A percentile compares a stretch with the other conserved stretches of the same genome.
phyloP scores from a whole-genome alignment of 2,329 filamentous ascomycete genomes.

The Colletotrichum sidae region DNA sequence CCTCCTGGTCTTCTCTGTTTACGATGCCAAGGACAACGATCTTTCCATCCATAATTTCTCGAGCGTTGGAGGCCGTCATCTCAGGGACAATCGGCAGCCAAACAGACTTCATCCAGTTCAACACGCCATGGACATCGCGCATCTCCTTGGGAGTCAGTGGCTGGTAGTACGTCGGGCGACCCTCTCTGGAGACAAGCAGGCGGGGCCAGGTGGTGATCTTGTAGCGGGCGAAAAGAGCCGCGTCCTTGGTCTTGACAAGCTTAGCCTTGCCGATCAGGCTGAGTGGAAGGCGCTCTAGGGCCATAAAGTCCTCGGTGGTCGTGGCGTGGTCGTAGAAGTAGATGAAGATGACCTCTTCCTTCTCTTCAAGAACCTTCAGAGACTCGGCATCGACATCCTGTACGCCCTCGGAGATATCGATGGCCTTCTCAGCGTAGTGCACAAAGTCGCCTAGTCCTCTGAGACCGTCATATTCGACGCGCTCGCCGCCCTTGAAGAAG shows the following conservation, averaged over 20 bases:
- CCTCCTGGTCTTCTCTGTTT: constrained; percentile 81
- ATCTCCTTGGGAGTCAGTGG: constrained; percentile 90
- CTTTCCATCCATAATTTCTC: constrained; percentile 94
- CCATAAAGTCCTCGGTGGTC: constrained; percentile 89
- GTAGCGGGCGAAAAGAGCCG: constrained; percentile 80
- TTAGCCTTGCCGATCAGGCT: constrained; percentile 92
- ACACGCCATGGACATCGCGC: constrained; percentile 82
- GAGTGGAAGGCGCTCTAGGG: constrained; percentile 86
- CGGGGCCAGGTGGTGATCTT: constrained; percentile 98
- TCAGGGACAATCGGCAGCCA: constrained; percentile 98
- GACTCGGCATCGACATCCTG: constrained; percentile 81
- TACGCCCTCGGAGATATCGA: constrained; percentile 81
- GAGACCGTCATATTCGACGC: constrained; percentile 92
- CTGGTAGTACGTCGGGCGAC: constrained; percentile 89
- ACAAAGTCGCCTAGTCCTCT: constrained; percentile 92
- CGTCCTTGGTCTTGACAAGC: constrained; percentile 90
- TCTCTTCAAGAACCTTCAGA: constrained; percentile 88
- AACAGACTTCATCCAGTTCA: constrained; percentile 94
- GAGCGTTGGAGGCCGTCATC: constrained; percentile 88
- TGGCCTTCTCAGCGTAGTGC: constrained; percentile 86
- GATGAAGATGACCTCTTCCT: constrained; percentile 94
- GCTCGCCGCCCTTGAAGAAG: constrained; percentile 92
- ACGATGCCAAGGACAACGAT: constrained; percentile 94
- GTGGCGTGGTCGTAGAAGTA: constrained; percentile 99
- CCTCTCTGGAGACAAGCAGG: constrained; percentile 88